Evolutionary conservation across 805 yeast species (phyloP), one percentile per base, ranked within the genome.

Genomic region (Ogataea allantospora): DNA sequence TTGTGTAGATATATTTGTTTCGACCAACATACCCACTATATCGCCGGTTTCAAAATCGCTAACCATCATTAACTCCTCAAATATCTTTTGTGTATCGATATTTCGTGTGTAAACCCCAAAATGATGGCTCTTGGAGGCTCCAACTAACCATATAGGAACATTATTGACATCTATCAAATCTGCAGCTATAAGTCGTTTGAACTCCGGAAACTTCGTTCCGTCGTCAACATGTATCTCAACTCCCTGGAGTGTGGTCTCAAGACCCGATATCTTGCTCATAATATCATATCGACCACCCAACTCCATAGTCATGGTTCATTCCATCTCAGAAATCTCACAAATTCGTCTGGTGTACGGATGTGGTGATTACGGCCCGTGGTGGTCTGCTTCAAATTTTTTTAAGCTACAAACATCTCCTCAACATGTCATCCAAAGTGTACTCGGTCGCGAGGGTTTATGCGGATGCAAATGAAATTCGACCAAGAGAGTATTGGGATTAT

Each of bases 401-500:
- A 33, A 38, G 40, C 21, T 39, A 43, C 11, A 30, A 29, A 19
- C 22, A 21, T 33, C 33, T 32, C 12, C 22, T 35, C 33, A 35
- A 20, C 21, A 33, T 38, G 34, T 28, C 40, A 14, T 18, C 50
- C 46, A 31, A 51, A 23, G 57, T 59, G 13, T 60, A 60, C 44
- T 57, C 62, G 3, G 57, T 54, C 14, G 57, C 96, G 0, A 73
- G 80, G 50, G 96, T 89, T 10, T 88, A 87, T 55, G 75, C 88
- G 12, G 85, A 88, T 62, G 95, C 81, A 23, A 83, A 88, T 55
- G 73, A 75, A 27, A 65, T 74, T 33, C 82, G 85, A 63, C 89
- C 95, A 23, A 80, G 77, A 57, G 75, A 77, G 43, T 89, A 86
- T 65, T 89, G 95, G 91, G 96, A 89, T 64, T 78, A 78, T 47